Percentiles rank a stretch among this genome's conserved stretches.
These are phyloP conservation scores for Nectriaceae sp. DNA, from an alignment of 2,329 filamentous ascomycete species.

Conservation along the genomic window DNA sequence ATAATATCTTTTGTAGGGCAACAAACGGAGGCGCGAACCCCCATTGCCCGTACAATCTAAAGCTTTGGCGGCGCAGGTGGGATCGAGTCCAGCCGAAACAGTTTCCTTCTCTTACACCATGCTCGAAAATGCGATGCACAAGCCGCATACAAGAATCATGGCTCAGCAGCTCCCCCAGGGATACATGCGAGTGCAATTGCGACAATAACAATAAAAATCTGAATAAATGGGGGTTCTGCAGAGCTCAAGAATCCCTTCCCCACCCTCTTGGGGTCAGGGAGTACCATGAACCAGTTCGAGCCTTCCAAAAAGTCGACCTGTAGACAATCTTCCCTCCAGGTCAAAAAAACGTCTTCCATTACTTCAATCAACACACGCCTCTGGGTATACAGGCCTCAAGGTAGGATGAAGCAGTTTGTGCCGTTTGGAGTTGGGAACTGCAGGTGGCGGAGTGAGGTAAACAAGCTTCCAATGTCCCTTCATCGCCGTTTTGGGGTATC, in stretches of 20 bases:
- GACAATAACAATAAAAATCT: constrained; percentile 14
- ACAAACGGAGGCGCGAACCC: constrained; percentile 38
- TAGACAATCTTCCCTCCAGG: constrained; percentile 13
- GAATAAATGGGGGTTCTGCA: neutral
- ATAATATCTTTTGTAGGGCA: constrained; percentile 33
- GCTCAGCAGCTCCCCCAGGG: constrained; percentile 25
- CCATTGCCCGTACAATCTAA: constrained; percentile 41
- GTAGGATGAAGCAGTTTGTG: constrained; percentile 18
- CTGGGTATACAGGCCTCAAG: constrained; percentile 21
- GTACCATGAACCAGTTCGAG: constrained; percentile 11
- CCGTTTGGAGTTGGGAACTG: constrained; percentile 17
- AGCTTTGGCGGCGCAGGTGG: constrained; percentile 29
- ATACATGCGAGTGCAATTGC: constrained; percentile 17
- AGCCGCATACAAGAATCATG: constrained; percentile 14
- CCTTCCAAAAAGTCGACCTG: constrained; percentile 7
- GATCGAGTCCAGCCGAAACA: constrained; percentile 18
- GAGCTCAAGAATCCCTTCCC: constrained; percentile 1
- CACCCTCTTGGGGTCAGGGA: constrained; percentile 10
- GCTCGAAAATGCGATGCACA: constrained; percentile 26
- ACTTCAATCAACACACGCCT: constrained; percentile 19
- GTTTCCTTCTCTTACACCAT: constrained; percentile 26
- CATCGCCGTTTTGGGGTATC: constrained; percentile 38
- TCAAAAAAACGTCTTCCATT: constrained; percentile 15
- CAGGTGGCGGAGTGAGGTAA: constrained; percentile 12
- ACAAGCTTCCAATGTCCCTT: constrained; percentile 23